Base-by-base conservation (phyloP, 768 basidiomycete genomes). In the Termitomyces sp. region DNA sequence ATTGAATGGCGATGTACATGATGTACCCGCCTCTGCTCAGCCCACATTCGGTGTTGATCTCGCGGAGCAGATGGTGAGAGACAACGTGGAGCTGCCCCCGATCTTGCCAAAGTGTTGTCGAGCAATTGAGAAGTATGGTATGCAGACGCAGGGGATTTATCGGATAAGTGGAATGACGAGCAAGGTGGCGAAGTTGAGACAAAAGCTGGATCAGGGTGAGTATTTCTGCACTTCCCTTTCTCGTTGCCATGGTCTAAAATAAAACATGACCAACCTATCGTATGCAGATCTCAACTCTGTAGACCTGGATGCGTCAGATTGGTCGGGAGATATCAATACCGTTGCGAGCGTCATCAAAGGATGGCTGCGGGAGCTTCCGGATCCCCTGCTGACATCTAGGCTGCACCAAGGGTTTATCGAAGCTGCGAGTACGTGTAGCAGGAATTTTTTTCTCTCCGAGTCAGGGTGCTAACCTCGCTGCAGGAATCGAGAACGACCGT, bases 321-420 rank as follows among this genome's bases (percentile, higher is more conserved):
- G 94, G 91, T 83, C 89, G 34, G 79, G 84, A 17, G 97, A 99
- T 68, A 94, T 98, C 72, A 98, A 96, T 74, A 94, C 91, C 58
- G 89, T 98, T 51, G 82, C 97, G n/a, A 91, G 93, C 55, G 91
- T 88, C 23, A 76, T 98, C 59, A 99, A 99, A 72, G 78, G 94
- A 64, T 99, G 97, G 95, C 79, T 99, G 65, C 81, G 97, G 60
- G 97, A 99, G 67, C 77, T 98, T 40, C 95, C 97, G 9, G 94
- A 98, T 67, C 96, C 97, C 27, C 72, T 99, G 48, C 73, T 99
- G 63, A 98, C 96, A 5, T 76, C 79, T 60, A 76, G 73, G 52
- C 79, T 98, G 37, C 94, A 98, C 72, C 84, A 91, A 69, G 89
- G 89, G 10, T 99, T 98, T 74, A 85, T 98, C 60, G 96, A 98